A percentile compares a stretch with the other conserved stretches of the same genome.
phyloP scores from a whole-genome alignment of 1,284 basidiomycete genomes.

The Trichosporon coremiiforme region DNA sequence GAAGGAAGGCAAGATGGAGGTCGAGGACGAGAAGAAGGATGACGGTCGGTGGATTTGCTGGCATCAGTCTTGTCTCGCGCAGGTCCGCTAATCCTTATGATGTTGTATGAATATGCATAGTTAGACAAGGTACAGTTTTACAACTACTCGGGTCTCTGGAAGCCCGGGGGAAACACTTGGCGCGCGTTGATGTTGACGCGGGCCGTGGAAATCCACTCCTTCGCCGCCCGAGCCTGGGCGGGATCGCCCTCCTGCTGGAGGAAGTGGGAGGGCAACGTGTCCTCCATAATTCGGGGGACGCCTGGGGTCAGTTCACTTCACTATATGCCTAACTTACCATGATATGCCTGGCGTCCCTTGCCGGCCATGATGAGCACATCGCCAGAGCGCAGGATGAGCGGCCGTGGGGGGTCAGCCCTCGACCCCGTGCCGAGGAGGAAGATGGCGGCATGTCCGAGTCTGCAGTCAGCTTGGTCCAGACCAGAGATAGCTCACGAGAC shows the following conservation, averaged over 20 bases:
- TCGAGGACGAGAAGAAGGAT: slow-evolving; percentile 14
- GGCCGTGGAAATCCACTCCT: slow-evolving; percentile 58
- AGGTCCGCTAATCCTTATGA: neutral
- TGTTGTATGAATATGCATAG: slow-evolving; percentile 16
- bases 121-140: neutral
- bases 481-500: slow-evolving; percentile 67
- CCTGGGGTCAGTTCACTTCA: slow-evolving; percentile 58
- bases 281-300: slow-evolving; percentile 81
- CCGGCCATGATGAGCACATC: slow-evolving; percentile 93
- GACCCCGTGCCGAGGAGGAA: slow-evolving; percentile 85
- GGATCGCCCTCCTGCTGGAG: slow-evolving; percentile 40
- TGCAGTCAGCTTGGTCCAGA: slow-evolving; percentile 49
- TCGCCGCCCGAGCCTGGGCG: slow-evolving; percentile 59
- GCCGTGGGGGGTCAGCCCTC: slow-evolving; percentile 71
- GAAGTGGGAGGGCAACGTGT: slow-evolving; percentile 70
- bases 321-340: slow-evolving; percentile 62
- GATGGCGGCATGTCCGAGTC: slow-evolving; percentile 79
- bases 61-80: slow-evolving; percentile 23
- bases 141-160: slow-evolving; percentile 9
- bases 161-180: slow-evolving; percentile 63
- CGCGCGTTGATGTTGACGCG: slow-evolving; percentile 84
- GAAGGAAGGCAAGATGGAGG: slow-evolving; percentile 1
- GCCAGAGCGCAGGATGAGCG: slow-evolving; percentile 80
- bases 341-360: slow-evolving; percentile 75
- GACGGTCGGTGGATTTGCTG: slow-evolving; percentile 29